Evolutionary conservation across 768 basidiomycete genomes (phyloP).

Genomic region (Kwoniella mangroviensis): DNA sequence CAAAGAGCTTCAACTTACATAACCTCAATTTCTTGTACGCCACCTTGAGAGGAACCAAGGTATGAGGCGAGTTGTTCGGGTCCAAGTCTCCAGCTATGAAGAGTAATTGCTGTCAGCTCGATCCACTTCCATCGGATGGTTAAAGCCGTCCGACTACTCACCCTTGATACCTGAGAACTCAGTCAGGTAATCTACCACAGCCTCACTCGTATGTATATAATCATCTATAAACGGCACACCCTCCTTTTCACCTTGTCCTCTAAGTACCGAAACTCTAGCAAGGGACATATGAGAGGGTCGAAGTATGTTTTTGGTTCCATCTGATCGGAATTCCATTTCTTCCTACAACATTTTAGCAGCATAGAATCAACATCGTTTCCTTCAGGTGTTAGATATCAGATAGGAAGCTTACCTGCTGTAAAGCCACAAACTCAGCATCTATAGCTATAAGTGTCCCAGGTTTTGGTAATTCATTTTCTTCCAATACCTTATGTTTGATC

Average conservation of each 20-base stretch:
- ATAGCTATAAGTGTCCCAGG: slow-evolving; percentile 90
- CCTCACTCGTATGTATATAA: slow-evolving; percentile 94
- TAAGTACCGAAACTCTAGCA: slow-evolving; percentile 89
- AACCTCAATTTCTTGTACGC: slow-evolving; percentile 96
- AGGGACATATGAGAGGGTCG: slow-evolving; percentile 89
- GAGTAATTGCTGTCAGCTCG: slow-evolving; percentile 12
- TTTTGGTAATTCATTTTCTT: slow-evolving; percentile 74
- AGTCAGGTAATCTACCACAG: slow-evolving; percentile 93
- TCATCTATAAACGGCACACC: slow-evolving; percentile 96
- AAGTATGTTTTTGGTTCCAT: slow-evolving; percentile 89
- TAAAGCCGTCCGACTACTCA: slow-evolving; percentile 59
- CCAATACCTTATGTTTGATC: slow-evolving; percentile 78
- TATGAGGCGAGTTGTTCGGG: slow-evolving; percentile 77
- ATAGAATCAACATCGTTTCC: not conserved
- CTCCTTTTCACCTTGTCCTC: slow-evolving; percentile 78
- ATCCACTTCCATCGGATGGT: too few species aligned
- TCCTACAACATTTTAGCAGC: slow-evolving; percentile 64
- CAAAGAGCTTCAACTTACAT: slow-evolving; percentile 37
- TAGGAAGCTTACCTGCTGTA: slow-evolving; percentile 74
- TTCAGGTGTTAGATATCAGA: not conserved
- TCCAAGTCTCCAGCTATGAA: slow-evolving; percentile 88
- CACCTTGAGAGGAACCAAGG: slow-evolving; percentile 92
- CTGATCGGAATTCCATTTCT: slow-evolving; percentile 91
- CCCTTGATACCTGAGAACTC: slow-evolving; percentile 96
- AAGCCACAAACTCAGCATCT: slow-evolving; percentile 95